Base-by-base conservation (phyloP, 306 rosid species). In the Pterocarpus macrocarpus region DNA sequence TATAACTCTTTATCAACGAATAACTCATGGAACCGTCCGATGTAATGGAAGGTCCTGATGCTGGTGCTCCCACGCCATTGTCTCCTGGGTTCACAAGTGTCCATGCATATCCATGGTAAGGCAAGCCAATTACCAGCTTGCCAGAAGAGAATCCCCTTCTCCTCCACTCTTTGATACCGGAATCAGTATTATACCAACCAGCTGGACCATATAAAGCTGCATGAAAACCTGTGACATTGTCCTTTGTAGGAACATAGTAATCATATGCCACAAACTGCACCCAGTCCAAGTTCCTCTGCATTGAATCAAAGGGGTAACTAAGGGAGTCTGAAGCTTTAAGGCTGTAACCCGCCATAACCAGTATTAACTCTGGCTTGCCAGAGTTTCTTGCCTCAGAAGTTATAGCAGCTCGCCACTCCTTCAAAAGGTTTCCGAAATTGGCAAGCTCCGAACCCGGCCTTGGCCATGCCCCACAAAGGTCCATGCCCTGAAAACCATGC, bases 91-190 rank as follows among this genome's bases (percentile, higher is more conserved):
- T 76, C 53, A 39, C 79, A 2, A 90, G 84, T 45, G 7, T 64
- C 92, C 89, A 90, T 4, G 84, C 87, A 65, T 53, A 85, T 41
- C 94, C 92, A 81, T 82, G 83, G 61, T 83, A 90, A 80, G 91
- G 90, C 73, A 90, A 80, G 0, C 85, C 87, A 28, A 90, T 38
- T 32, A 87, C 84, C 57, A 90, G 65, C 57, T 89, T 87, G 52
- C 8, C 76, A 43, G 90, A 75, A 0, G 77, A 5, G 41, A 82
- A 80, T 7, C 92, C 91, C 33, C 36, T 71, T 9, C 67, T 65
- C 49, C 85, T 69, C 91, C 92, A 89, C 13, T 49, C 79, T 32
- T n/a, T 82, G 69, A 91, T 77, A 17, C 88, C 92, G 44, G 76
- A 73, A 84, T 87, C 88, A 12, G 90, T 84, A 28, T 41, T 85